These are phyloP conservation scores for Crithidia mellificae DNA, from an alignment of 208 protist species.

Conservation along the genomic window DNA sequence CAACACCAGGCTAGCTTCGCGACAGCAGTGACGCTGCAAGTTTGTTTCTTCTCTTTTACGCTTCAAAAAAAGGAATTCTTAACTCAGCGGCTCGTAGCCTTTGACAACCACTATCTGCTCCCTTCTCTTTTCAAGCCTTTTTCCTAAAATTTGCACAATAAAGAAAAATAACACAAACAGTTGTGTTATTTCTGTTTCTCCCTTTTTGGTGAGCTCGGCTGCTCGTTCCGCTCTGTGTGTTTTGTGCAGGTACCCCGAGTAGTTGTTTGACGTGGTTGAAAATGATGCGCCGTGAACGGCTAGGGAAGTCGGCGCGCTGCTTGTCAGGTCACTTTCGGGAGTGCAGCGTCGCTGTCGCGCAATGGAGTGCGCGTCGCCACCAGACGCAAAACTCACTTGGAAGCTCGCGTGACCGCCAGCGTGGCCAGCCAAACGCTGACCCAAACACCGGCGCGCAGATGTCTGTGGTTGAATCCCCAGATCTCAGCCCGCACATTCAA, in stretches of 20 bases:
- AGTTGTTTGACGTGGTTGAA: neutral
- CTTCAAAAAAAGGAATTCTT: too few species aligned
- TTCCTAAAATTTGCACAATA: too few species aligned
- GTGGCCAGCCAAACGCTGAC: slow-evolving; percentile 72
- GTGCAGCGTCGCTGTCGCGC: slow-evolving; percentile 3
- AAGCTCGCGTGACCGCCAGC: slow-evolving; percentile 63
- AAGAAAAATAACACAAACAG: too few species aligned
- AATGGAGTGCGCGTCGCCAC: slow-evolving; percentile 23
- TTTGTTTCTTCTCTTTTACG: too few species aligned
- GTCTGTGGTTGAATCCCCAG: slow-evolving; percentile 76
- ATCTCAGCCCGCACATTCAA: slow-evolving; percentile 73
- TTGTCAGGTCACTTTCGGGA: slow-evolving; percentile 2
- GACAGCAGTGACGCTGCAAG: too few species aligned
- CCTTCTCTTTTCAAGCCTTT: neutral
- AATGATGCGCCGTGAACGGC: slow-evolving; percentile 30
- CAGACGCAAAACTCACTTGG: slow-evolving; percentile 53
- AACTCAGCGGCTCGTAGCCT: too few species aligned
- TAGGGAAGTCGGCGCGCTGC: slow-evolving; percentile 11
- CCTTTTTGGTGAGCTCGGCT: too few species aligned
- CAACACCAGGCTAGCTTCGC: too few species aligned
- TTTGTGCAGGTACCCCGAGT: neutral
- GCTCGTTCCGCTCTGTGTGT: neutral
- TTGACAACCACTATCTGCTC: too few species aligned
- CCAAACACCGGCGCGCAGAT: slow-evolving; percentile 75
- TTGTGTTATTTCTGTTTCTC: too few species aligned